Evolutionary conservation across 2,329 filamentous ascomycete species (phyloP).

Genomic region (Fusarium devonianum): DNA sequence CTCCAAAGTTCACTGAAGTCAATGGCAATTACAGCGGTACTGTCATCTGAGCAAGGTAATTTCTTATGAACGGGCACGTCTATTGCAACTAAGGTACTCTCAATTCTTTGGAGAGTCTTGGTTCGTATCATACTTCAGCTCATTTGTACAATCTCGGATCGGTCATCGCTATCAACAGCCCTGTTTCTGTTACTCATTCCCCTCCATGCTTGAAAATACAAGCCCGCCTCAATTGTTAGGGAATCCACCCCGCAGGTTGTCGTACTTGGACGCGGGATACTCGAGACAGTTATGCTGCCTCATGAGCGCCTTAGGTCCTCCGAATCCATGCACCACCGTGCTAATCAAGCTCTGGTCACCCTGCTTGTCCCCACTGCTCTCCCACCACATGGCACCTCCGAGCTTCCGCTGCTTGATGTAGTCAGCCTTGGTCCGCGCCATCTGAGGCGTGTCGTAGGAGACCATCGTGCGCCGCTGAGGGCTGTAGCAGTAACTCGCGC

Average conservation of each 20-base stretch:
- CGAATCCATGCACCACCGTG: slow-evolving; percentile 67
- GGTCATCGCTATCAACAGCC: background rate
- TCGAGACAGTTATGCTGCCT: slow-evolving; percentile 64
- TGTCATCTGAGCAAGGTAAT: too few species aligned
- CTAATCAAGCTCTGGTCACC: slow-evolving; percentile 72
- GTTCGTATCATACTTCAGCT: too few species aligned
- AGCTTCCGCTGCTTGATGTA: slow-evolving; percentile 73
- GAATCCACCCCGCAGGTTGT: slow-evolving; percentile 70
- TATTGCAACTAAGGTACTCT: too few species aligned
- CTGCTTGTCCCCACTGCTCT: slow-evolving; percentile 78
- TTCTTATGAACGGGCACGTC: too few species aligned
- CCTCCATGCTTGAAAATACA: slow-evolving; percentile 3
- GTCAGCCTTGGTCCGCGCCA: slow-evolving; percentile 73
- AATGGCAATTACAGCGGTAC: too few species aligned
- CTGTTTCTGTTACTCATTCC: background rate
- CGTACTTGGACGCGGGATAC: slow-evolving; percentile 73
- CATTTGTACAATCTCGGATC: too few species aligned
- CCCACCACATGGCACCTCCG: slow-evolving; percentile 98
- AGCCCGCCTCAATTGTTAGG: slow-evolving; percentile 48
- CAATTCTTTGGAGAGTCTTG: too few species aligned
- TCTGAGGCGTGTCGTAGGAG: slow-evolving; percentile 76
- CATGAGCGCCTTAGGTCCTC: slow-evolving; percentile 59
- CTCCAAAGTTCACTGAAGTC: too few species aligned
- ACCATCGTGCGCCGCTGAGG: slow-evolving; percentile 69
- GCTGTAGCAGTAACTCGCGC: slow-evolving; percentile 83